Base-by-base conservation (phyloP, 2,329 filamentous ascomycete genomes). In the Aspergillus sp. region DNA sequence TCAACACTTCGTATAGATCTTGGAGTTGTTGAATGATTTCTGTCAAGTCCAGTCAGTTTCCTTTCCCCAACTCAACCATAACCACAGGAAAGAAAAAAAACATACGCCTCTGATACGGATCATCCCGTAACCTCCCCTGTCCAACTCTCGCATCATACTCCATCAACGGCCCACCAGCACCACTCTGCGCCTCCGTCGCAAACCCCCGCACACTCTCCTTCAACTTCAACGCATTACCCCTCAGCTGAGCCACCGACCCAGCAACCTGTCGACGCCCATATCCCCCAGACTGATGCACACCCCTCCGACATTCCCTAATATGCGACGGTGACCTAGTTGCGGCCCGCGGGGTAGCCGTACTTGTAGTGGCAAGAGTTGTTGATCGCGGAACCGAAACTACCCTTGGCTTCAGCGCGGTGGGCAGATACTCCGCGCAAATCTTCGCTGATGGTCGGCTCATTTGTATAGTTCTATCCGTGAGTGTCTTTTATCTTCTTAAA, bases 11-110 rank as follows among this genome's bases (percentile, higher is more conserved):
- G 68, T 96, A 88, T 9, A 98, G 81, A 61, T 90, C 83, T 68
- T 98, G 89, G 5, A 98, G 76, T 58, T 81, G 87, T 62, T 93
- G 81, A 56, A 98, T 90, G 54, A 98, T 91, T 34, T 83, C 88
- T 90, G 33, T 32, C 27, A 37, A 12, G 30, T 10, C 33, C 39
- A 12, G 40, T 37, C 27, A 33, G 38, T 27, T 34, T 11, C 33
- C 19, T 9, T n/a, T 26, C 27, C n/a, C 11, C 13, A 30, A 37
- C 28, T 36, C 8, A 28, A 34, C 7, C 10, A 33, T 12, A 19
- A 26, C n/a, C 12, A 19, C 6, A 36, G 32, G 36, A 43, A 39
- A 31, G 33, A 11, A n/a, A 13, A 37, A 11, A n/a, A 12, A 37
- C 72, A 55, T 71, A 90, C 88, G 84, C 76, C 93, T 76, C 67